A percentile compares a stretch with the other conserved stretches of the same genome.
Conservation (phyloP, 306 rosid species). For the Coriaria nepalensis region DNA sequence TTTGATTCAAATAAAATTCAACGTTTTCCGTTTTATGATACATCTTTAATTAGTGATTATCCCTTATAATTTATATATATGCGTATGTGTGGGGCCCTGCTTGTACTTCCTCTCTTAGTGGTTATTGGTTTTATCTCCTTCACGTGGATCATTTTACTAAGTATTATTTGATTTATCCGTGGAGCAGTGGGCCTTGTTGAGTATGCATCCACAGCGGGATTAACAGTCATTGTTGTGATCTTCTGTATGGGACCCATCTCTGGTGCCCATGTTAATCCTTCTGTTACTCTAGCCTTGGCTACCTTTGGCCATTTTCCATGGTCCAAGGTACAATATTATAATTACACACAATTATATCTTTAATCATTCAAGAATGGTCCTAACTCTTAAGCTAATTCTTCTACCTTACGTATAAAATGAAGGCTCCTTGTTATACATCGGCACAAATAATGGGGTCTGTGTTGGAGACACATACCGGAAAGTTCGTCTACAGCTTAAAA, state of each 20-base stretch:
- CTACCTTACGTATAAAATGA: neutral
- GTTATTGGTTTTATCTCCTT: too few relatives aligned
- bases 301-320: constrained; percentile 66
- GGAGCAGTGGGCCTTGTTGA: constrained; percentile 50
- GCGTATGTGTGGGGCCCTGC: too few relatives aligned
- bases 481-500: constrained; percentile 41
- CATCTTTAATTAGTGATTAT: too few relatives aligned
- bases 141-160: neutral
- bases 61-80: too few relatives aligned
- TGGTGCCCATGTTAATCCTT: constrained; percentile 83
- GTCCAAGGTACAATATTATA: constrained; percentile 36
- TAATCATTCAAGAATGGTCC: too few relatives aligned
- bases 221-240: constrained; percentile 59
- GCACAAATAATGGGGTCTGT: constrained; percentile 64
- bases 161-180: too few relatives aligned
- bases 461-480: constrained; percentile 48
- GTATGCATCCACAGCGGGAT: constrained; percentile 73
- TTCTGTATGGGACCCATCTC: constrained; percentile 64
- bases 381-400: too few relatives aligned
- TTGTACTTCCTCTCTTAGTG: too few relatives aligned
- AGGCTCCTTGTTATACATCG: constrained; percentile 19
- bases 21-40: too few relatives aligned
- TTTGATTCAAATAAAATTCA: too few relatives aligned
- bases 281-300: constrained; percentile 76
- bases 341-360: neutral